phyloP scores from a whole-genome alignment of 805 yeast species.

The Huiozyma naganishii region DNA sequence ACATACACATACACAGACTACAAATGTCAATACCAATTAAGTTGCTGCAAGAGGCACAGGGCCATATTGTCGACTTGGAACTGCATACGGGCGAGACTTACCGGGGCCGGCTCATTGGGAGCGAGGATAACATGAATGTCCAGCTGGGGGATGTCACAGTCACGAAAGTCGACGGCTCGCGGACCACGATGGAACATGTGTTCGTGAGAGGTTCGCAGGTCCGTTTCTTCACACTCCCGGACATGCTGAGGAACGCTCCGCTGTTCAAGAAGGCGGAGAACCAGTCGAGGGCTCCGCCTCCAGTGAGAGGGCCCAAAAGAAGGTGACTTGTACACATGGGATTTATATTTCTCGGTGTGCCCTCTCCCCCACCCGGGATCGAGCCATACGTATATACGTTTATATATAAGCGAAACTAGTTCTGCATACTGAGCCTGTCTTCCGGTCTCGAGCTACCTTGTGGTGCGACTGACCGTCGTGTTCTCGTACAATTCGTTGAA shows the following conservation, averaged over 20 bases:
- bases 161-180: conserved; percentile 66
- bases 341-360: not conserved
- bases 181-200: conserved; percentile 69
- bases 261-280: conserved; percentile 50
- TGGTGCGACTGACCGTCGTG: conserved; percentile 1
- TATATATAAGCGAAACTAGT: not conserved
- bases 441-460: not conserved
- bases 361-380: not conserved
- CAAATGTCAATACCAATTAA: conserved; percentile 53
- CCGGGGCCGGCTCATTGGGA: conserved; percentile 75
- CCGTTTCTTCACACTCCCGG: conserved; percentile 78
- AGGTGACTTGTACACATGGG: conserved; percentile 11
- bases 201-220: conserved; percentile 89
- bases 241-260: conserved; percentile 79
- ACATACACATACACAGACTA: too few species aligned
- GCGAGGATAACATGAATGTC: conserved; percentile 92
- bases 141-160: conserved; percentile 73
- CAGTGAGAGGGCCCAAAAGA: conserved; percentile 50
- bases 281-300: conserved; percentile 56
- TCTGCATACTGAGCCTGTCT: not conserved
- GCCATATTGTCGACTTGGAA: conserved; percentile 77
- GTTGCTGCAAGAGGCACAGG: conserved; percentile 79
- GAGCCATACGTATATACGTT: not conserved
- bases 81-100: conserved; percentile 77
- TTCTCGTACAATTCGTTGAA: conserved; percentile 17